phyloP scores from a whole-genome alignment of 331 rosid genomes.

The Pyracantha coccinea region DNA sequence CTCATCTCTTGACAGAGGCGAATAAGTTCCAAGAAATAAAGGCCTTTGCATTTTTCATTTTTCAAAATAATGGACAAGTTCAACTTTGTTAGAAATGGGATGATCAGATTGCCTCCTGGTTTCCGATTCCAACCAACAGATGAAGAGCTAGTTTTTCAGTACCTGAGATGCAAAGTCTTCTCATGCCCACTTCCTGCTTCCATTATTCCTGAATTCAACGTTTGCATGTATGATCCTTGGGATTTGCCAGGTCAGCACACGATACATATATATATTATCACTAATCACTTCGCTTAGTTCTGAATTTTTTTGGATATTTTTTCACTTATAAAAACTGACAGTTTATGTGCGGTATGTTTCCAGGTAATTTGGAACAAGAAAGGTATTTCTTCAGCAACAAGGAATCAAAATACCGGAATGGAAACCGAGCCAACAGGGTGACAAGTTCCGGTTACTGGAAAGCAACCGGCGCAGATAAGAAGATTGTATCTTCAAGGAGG shows the following conservation, averaged over 20 bases:
- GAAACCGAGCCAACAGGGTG: conserved; percentile 52
- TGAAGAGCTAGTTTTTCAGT: conserved; percentile 81
- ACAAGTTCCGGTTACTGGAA: conserved; percentile 88
- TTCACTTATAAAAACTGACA: neutral
- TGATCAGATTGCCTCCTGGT: conserved; percentile 82
- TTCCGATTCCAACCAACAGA: conserved; percentile 95
- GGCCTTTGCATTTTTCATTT: neutral
- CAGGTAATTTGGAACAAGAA: conserved; percentile 45
- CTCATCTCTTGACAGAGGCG: conserved; percentile 8
- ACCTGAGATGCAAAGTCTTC: conserved; percentile 65
- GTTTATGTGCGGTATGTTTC: neutral
- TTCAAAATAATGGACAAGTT: conserved; percentile 41
- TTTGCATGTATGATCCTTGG: conserved; percentile 79
- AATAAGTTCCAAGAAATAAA: neutral
- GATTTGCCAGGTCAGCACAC: conserved; percentile 59
- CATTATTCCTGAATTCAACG: conserved; percentile 68
- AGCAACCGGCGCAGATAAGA: conserved; percentile 66
- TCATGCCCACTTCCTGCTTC: conserved; percentile 76
- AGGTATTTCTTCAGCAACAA: conserved; percentile 62
- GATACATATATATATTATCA: neutral
- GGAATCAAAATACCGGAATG: conserved; percentile 52
- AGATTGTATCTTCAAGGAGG: conserved; percentile 32
- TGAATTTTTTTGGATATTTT: neutral
- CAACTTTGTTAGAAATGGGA: conserved; percentile 51
- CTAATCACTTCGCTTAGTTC: neutral